Conservation (phyloP, 2,329 filamentous ascomycete species). For the Ophiosphaerella herpotricha region DNA sequence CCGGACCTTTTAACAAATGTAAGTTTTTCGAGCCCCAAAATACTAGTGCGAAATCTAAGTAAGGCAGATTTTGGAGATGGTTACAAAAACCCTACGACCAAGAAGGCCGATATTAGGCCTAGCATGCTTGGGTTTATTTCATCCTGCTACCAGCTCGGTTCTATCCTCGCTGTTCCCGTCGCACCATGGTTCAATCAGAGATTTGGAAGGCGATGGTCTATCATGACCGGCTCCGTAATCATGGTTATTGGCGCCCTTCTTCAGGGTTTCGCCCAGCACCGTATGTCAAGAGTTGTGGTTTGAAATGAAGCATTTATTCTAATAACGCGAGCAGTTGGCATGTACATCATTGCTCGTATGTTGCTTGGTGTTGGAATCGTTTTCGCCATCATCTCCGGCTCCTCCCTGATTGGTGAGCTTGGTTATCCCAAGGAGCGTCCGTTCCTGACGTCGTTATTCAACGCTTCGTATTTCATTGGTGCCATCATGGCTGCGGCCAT, state of each 20-base stretch:
- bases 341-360: conserved; percentile 65
- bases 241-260: conserved; percentile 65
- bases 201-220: conserved; percentile 60
- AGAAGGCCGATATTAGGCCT: conserved; percentile 27
- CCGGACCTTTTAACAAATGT: conserved; percentile 41
- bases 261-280: conserved; percentile 54
- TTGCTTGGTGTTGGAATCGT: conserved; percentile 67
- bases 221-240: conserved; percentile 62
- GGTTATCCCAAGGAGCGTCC: conserved; percentile 65
- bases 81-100: conserved; percentile 17
- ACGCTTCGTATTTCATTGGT: conserved; percentile 63
- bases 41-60: conserved; percentile 7
- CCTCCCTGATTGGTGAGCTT: conserved; percentile 63
- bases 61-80: conserved; percentile 36
- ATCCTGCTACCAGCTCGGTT: conserved; percentile 43
- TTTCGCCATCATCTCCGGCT: conserved; percentile 63
- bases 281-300: conserved; percentile 15
- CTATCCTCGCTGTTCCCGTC: conserved; percentile 40
- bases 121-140: conserved; percentile 41
- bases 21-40: background rate
- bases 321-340: conserved; percentile 44
- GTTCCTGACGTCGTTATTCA: conserved; percentile 64
- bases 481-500: conserved; percentile 55
- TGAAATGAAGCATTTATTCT: background rate
- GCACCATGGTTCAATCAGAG: conserved; percentile 39